phyloP scores from a whole-genome alignment of 2,329 filamentous ascomycete species.

The Polytolypa hystricis region DNA sequence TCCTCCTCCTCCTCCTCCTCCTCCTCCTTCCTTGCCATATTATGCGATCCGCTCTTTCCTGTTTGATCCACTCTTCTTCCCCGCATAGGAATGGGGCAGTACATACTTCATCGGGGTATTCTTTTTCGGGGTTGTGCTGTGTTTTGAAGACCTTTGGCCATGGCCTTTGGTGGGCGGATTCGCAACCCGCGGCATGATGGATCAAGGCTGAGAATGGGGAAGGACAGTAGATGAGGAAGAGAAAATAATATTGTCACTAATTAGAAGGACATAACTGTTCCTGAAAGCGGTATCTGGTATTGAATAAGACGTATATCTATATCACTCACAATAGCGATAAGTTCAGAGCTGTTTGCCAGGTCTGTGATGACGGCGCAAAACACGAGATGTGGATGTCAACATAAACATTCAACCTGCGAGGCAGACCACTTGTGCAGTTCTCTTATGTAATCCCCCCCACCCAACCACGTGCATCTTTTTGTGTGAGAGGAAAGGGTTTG shows the following conservation, averaged over 20 bases:
- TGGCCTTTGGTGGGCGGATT: constrained; percentile 34
- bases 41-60: constrained; percentile 9
- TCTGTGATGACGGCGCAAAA: background rate
- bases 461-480: background rate
- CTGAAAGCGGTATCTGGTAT: background rate
- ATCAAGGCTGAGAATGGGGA: constrained; percentile 10
- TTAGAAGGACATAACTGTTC: constrained; percentile 8
- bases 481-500: background rate
- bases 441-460: background rate
- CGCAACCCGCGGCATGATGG: constrained; percentile 46
- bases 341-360: background rate
- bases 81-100: constrained; percentile 9
- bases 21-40: background rate
- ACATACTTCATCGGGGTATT: constrained; percentile 40
- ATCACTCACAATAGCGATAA: constrained; percentile 3
- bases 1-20: constrained; percentile 2
- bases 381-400: constrained; percentile 17
- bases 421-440: constrained; percentile 12
- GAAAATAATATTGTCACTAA: constrained; percentile 12
- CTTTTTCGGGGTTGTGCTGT: constrained; percentile 41
- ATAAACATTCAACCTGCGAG: constrained; percentile 28
- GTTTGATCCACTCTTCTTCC: background rate
- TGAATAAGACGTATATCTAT: constrained; percentile 3
- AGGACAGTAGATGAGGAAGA: constrained; percentile 11
- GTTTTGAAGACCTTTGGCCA: constrained; percentile 32